Conservation (phyloP, 2,329 filamentous ascomycete species). For the Teratosphaeria gauchensis region DNA sequence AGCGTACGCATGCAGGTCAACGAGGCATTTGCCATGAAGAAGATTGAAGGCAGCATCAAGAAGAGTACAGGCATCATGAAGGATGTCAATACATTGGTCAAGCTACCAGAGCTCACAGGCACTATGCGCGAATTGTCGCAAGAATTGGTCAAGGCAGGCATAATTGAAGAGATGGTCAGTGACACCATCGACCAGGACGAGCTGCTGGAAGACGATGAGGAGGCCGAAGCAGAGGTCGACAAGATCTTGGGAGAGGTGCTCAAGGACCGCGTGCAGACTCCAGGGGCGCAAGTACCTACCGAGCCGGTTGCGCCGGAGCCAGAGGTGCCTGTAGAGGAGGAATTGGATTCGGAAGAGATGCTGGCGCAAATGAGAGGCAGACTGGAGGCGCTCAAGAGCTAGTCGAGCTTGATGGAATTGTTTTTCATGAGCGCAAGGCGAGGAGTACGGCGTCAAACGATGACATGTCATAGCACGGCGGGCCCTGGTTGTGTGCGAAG, state of each 20-base stretch:
- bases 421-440: background rate
- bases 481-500: background rate
- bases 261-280: constrained; percentile 62
- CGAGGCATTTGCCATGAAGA: constrained; percentile 87
- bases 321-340: constrained; percentile 46
- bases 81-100: constrained; percentile 79
- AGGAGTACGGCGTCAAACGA: background rate
- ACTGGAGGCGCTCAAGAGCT: constrained; percentile 85
- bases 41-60: constrained; percentile 87
- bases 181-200: constrained; percentile 72
- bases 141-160: constrained; percentile 87
- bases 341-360: constrained; percentile 80
- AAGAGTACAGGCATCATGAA: constrained; percentile 91
- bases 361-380: constrained; percentile 90
- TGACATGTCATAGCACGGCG: background rate
- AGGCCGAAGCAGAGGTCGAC: constrained; percentile 37
- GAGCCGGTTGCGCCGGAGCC: constrained; percentile 33
- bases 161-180: constrained; percentile 95
- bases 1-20: constrained; percentile 97
- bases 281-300: constrained; percentile 44
- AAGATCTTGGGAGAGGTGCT: constrained; percentile 52
- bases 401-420: background rate
- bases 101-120: constrained; percentile 72
- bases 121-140: constrained; percentile 83
- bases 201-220: constrained; percentile 62